A percentile compares a stretch with the other conserved stretches of the same genome.
phyloP scores from a whole-genome alignment of 2,329 filamentous ascomycete species.

The Aureobasidium mangrovei region DNA sequence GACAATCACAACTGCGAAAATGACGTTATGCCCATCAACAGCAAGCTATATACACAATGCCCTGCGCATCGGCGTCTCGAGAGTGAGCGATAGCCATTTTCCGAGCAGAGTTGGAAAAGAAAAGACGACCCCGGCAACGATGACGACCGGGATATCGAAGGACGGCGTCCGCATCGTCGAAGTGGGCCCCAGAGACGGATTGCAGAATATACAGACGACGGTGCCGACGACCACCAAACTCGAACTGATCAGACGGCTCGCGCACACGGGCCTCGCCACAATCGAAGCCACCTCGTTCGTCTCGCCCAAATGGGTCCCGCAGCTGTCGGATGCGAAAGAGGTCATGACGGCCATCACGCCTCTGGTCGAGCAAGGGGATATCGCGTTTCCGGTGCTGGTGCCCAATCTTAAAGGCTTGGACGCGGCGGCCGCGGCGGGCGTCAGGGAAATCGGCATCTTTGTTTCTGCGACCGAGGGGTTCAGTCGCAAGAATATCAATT shows the following conservation, averaged over 20 bases:
- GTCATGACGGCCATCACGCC: constrained; percentile 4
- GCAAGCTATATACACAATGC: no score
- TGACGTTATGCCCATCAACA: no score
- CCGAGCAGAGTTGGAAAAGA: no score
- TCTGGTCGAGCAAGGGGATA: constrained; percentile 27
- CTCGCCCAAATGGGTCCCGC: constrained; percentile 74
- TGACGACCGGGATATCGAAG: neutral
- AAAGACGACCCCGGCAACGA: no score
- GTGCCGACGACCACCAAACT: constrained; percentile 67
- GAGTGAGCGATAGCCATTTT: no score
- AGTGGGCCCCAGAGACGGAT: constrained; percentile 73
- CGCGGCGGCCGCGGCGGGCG: constrained; percentile 49
- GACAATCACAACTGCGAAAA: no score
- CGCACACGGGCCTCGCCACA: constrained; percentile 57
- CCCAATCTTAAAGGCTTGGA: constrained; percentile 67
- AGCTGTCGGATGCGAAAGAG: constrained; percentile 42
- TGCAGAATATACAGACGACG: constrained; percentile 71
- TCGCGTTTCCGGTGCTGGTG: constrained; percentile 72
- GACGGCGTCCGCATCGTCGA: constrained; percentile 56
- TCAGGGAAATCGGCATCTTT: constrained; percentile 67
- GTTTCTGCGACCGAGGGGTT: constrained; percentile 74
- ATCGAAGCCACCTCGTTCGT: constrained; percentile 82
- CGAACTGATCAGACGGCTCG: constrained; percentile 62
- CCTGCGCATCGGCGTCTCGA: no score
- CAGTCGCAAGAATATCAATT: constrained; percentile 74